These are phyloP conservation scores for Ceratocystis diversiconidia DNA, from an alignment of 2,329 filamentous ascomycete species.

Conservation along the genomic window DNA sequence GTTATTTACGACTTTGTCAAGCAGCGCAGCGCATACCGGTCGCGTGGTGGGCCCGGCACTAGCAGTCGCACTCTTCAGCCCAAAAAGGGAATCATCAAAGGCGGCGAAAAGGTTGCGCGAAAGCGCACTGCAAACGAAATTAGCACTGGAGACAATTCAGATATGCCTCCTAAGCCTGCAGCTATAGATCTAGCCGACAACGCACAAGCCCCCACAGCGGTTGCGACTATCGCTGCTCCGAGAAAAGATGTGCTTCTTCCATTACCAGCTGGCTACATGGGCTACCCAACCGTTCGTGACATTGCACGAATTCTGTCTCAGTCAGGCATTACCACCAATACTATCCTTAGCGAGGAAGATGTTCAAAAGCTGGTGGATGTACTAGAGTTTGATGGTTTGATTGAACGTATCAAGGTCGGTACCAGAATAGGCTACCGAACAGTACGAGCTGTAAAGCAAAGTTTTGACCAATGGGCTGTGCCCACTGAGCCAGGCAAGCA, in stretches of 20 bases:
- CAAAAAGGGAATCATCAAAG: conserved; percentile 42
- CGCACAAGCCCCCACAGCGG: neutral
- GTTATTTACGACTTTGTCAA: conserved; percentile 63
- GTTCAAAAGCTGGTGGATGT: conserved; percentile 78
- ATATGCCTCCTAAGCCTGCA: conserved; percentile 22
- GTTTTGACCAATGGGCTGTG: conserved; percentile 28
- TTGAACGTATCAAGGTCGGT: conserved; percentile 49
- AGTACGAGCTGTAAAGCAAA: conserved; percentile 35
- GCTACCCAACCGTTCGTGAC: conserved; percentile 66
- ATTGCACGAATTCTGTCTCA: conserved; percentile 62
- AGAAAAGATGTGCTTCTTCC: conserved; percentile 34
- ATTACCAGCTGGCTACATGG: conserved; percentile 51
- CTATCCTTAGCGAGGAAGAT: conserved; percentile 55
- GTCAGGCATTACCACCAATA: conserved; percentile 57
- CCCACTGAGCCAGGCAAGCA: conserved; percentile 23
- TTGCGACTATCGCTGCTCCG: conserved; percentile 18
- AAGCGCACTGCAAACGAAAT: conserved; percentile 35
- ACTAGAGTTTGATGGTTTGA: conserved; percentile 71
- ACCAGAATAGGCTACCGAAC: conserved; percentile 40
- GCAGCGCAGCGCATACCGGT: conserved; percentile 53
- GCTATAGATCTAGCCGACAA: neutral
- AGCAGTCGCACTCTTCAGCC: conserved; percentile 32
- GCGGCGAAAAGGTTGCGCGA: conserved; percentile 30
- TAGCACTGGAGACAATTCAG: conserved; percentile 21
- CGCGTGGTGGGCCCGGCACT: conserved; percentile 24